phyloP scores from a whole-genome alignment of 2,329 filamentous ascomycete genomes.

The Aspergillus flavus region DNA sequence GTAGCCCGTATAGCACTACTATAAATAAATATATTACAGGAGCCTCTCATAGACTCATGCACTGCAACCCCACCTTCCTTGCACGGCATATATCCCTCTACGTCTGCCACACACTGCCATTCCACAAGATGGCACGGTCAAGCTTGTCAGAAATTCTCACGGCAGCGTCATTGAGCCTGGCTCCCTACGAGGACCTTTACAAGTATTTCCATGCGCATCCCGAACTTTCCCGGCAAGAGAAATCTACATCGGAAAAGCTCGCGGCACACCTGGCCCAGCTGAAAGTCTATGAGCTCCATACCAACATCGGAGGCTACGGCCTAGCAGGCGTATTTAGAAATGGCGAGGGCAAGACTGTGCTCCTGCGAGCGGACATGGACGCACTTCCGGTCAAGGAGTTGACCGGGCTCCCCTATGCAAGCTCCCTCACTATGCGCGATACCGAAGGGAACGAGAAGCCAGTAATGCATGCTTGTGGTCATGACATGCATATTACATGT shows the following conservation, averaged over 20 bases:
- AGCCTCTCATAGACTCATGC: not conserved
- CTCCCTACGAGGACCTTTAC: conserved; percentile 58
- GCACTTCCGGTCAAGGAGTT: conserved; percentile 52
- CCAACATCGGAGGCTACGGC: conserved; percentile 50
- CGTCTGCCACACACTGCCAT: not conserved
- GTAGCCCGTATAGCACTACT: no score
- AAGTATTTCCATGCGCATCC: conserved; percentile 62
- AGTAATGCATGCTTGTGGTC: conserved; percentile 65
- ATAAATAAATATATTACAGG: no score
- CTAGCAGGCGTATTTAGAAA: conserved; percentile 48
- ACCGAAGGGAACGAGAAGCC: conserved; percentile 55
- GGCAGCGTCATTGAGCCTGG: conserved; percentile 33
- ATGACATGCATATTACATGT: conserved; percentile 62
- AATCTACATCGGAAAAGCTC: conserved; percentile 53
- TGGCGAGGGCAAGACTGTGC: conserved; percentile 46
- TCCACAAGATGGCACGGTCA: conserved; percentile 28
- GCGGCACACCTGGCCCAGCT: conserved; percentile 44
- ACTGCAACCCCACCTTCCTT: not conserved
- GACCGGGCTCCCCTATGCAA: conserved; percentile 53
- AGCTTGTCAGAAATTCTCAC: conserved; percentile 25
- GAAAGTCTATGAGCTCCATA: conserved; percentile 41
- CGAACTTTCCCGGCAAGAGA: conserved; percentile 61
- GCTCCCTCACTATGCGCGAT: conserved; percentile 49
- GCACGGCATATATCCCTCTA: not conserved
- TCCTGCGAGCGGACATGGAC: conserved; percentile 55